These are phyloP conservation scores for Tolypocladium ovalisporum DNA, from an alignment of 2,329 filamentous ascomycete genomes.

Conservation along the genomic window DNA sequence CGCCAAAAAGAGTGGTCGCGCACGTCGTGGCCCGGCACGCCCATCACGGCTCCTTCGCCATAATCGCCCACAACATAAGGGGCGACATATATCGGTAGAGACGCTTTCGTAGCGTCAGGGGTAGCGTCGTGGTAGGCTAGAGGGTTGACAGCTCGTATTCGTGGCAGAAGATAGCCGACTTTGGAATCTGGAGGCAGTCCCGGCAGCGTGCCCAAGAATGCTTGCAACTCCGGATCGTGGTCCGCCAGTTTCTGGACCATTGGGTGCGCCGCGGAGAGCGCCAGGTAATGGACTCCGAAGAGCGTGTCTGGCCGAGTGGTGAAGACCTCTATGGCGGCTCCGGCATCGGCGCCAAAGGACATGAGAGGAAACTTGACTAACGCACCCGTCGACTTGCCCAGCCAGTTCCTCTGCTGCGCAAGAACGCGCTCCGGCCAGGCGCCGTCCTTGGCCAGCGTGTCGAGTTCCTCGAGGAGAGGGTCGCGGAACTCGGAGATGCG, in stretches of 20 bases:
- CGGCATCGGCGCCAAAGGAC: slow-evolving; percentile 26
- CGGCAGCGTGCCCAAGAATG: slow-evolving; percentile 56
- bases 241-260: slow-evolving; percentile 52
- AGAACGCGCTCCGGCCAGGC: slow-evolving; percentile 77
- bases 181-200: slow-evolving; percentile 45
- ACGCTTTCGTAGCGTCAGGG: slow-evolving; percentile 38
- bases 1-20: slow-evolving; percentile 75
- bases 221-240: slow-evolving; percentile 48
- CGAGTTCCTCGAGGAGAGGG: slow-evolving; percentile 58
- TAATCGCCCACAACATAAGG: slow-evolving; percentile 81
- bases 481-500: slow-evolving; percentile 73
- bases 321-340: slow-evolving; percentile 56
- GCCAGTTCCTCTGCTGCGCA: slow-evolving; percentile 79
- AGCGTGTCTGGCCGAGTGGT: slow-evolving; percentile 80
- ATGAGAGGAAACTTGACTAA: slow-evolving; percentile 59
- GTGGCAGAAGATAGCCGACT: slow-evolving; percentile 56
- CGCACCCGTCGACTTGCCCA: slow-evolving; percentile 68
- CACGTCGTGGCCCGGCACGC: slow-evolving; percentile 74
- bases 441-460: slow-evolving; percentile 48
- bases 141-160: slow-evolving; percentile 54
- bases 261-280: slow-evolving; percentile 63
- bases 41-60: slow-evolving; percentile 83
- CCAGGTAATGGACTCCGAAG: slow-evolving; percentile 78
- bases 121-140: slow-evolving; percentile 43
- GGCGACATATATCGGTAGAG: slow-evolving; percentile 68